phyloP scores from a whole-genome alignment of 768 basidiomycete genomes.

The Leucosporidium scottii region DNA sequence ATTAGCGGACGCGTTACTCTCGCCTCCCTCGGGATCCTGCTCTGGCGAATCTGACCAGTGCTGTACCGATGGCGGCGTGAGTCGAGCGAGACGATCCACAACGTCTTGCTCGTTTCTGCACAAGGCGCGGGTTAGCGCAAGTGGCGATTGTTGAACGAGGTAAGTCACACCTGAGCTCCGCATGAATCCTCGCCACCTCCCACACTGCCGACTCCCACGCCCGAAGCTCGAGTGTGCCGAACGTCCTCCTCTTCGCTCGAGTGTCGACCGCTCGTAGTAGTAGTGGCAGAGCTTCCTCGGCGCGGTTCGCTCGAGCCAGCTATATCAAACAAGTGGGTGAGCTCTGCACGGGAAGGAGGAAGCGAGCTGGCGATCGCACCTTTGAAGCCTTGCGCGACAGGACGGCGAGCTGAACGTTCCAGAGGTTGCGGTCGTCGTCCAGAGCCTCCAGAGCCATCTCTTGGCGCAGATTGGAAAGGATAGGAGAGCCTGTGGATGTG shows the following conservation, averaged over 20 bases:
- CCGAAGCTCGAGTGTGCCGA: not conserved
- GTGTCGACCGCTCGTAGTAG: constrained; percentile 3
- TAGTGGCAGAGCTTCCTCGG: not conserved
- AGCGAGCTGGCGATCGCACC: not conserved
- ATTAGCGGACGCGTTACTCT: not conserved
- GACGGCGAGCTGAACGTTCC: not conserved
- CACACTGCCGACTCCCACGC: not conserved
- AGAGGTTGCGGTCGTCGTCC: not conserved
- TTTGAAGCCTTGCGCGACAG: not conserved
- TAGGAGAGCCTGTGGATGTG: not conserved
- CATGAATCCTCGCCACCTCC: not conserved
- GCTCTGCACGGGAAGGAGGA: no score
- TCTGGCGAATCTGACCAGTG: not conserved
- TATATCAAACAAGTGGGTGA: no score
- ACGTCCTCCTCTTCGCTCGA: not conserved
- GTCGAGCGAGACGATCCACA: not conserved
- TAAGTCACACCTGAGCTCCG: not conserved
- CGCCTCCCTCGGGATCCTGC: not conserved
- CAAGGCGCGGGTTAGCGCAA: not conserved
- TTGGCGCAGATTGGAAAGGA: not conserved
- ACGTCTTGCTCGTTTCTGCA: not conserved
- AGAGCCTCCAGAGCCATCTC: not conserved
- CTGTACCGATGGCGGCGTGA: not conserved
- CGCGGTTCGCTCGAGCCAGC: not conserved
- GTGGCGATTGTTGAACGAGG: no score